A percentile compares a stretch with the other conserved stretches of the same genome.
These are phyloP conservation scores for Agrostemma githago DNA, from an alignment of 148 eudicot genomes.

Conservation along the genomic window DNA sequence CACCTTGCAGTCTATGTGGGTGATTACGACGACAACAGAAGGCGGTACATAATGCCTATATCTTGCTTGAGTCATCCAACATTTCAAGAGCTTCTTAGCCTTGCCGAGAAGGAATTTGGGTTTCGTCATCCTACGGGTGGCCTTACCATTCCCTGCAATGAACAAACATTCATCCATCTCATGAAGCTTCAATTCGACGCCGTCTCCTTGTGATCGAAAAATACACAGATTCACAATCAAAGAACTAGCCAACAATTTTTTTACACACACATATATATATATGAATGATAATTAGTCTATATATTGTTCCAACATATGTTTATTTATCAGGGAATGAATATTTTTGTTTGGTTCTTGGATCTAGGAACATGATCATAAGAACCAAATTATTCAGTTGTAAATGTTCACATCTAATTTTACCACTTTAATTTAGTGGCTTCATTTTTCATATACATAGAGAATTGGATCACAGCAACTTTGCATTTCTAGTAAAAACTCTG, in stretches of 20 bases:
- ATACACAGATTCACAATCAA: not conserved
- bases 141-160: conserved; percentile 39
- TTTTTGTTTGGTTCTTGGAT: not conserved
- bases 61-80: conserved; percentile 41
- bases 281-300: not conserved
- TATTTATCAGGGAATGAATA: not conserved
- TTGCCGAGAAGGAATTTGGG: conserved; percentile 43
- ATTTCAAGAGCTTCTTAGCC: conserved; percentile 37
- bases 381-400: not conserved
- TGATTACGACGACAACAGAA: conserved; percentile 26
- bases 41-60: conserved; percentile 36
- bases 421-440: not conserved
- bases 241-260: conserved; percentile 4
- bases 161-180: conserved; percentile 31
- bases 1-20: conserved; percentile 48
- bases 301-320: not conserved
- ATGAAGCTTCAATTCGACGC: conserved; percentile 11
- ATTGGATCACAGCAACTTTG: not conserved
- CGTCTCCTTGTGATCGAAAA: not conserved
- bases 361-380: not conserved
- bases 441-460: not conserved
- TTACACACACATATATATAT: not conserved
- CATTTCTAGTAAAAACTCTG: not conserved
- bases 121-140: conserved; percentile 38
- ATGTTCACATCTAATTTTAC: not conserved